Percentiles rank a stretch among this genome's conserved stretches.
These are phyloP conservation scores for Volvariella volvacea DNA, from an alignment of 1,284 basidiomycete genomes.

Conservation along the genomic window DNA sequence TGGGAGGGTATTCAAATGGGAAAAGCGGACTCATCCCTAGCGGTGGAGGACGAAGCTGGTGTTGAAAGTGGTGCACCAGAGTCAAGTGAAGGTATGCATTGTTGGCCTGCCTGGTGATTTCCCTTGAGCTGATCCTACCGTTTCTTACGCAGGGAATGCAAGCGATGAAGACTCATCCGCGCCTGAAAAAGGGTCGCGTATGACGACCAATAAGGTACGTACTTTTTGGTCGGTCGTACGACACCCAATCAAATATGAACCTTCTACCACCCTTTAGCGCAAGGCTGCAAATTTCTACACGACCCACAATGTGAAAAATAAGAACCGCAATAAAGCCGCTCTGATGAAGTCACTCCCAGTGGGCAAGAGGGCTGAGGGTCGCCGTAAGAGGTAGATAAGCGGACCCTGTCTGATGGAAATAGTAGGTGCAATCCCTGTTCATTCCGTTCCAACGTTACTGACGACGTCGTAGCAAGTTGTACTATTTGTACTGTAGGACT, in stretches of 20 bases:
- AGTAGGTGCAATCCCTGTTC: no score
- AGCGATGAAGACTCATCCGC: constrained; percentile 27
- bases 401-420: constrained; percentile 4
- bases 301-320: constrained; percentile 84
- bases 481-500: no score
- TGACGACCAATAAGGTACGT: constrained; percentile 83
- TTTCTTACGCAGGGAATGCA: constrained; percentile 13
- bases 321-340: constrained; percentile 60
- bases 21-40: constrained; percentile 15
- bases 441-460: no score
- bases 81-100: constrained; percentile 10
- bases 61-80: constrained; percentile 14
- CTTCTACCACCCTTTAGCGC: constrained; percentile 39
- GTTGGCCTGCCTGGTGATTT: neutral
- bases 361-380: constrained; percentile 39
- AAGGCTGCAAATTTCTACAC: constrained; percentile 92
- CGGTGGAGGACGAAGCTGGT: constrained; percentile 20
- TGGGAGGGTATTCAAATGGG: constrained; percentile 41
- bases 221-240: neutral
- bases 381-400: constrained; percentile 26
- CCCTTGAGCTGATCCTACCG: constrained; percentile 3
- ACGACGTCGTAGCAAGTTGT: no score
- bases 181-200: constrained; percentile 60
- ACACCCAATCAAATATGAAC: constrained; percentile 1
- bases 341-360: constrained; percentile 45